Percentiles rank a stretch among this genome's conserved stretches.
Evolutionary conservation across 208 protist species (phyloP).

Genomic region (Leptomonas seymouri): DNA sequence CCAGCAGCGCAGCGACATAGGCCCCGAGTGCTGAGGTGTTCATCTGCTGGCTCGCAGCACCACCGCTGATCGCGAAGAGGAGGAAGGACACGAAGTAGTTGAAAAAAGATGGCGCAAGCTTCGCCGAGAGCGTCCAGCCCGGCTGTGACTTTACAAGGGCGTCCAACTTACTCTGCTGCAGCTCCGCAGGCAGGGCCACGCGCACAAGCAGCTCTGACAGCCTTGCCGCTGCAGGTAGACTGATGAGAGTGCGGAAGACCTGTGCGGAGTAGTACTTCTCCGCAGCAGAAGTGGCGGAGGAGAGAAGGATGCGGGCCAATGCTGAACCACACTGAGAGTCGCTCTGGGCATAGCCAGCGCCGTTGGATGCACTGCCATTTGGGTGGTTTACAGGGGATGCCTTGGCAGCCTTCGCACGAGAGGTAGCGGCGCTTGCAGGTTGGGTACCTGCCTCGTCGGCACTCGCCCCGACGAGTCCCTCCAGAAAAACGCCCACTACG

Average conservation of each 20-base stretch:
- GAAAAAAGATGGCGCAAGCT: conserved; percentile 39
- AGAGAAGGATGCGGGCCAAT: conserved; percentile 34
- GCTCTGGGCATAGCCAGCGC: neutral
- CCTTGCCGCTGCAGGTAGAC: conserved; percentile 29
- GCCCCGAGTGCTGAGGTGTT: conserved; percentile 66
- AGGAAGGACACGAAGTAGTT: conserved; percentile 56
- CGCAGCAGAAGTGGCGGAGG: conserved; percentile 16
- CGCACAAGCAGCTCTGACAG: conserved; percentile 26
- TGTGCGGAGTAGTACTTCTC: conserved; percentile 80
- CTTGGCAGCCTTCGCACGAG: neutral
- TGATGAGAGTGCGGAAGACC: conserved; percentile 51
- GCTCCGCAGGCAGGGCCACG: conserved; percentile 12
- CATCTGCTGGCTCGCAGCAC: conserved; percentile 51
- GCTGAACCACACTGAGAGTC: conserved; percentile 29
- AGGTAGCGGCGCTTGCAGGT: neutral
- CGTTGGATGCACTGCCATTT: neutral
- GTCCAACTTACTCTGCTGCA: conserved; percentile 22
- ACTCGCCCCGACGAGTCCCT: conserved; percentile 13
- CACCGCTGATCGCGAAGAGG: conserved; percentile 48
- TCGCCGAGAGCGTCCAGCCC: conserved; percentile 18
- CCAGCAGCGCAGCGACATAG: conserved; percentile 54
- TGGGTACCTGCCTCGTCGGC: no score
- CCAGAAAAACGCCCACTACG: conserved; percentile 17
- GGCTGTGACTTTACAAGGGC: conserved; percentile 31
- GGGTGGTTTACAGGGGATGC: neutral